A percentile compares a stretch with the other conserved stretches of the same genome.
Conservation (phyloP, 1,284 basidiomycete species). For the Sphagnurus paluster region DNA sequence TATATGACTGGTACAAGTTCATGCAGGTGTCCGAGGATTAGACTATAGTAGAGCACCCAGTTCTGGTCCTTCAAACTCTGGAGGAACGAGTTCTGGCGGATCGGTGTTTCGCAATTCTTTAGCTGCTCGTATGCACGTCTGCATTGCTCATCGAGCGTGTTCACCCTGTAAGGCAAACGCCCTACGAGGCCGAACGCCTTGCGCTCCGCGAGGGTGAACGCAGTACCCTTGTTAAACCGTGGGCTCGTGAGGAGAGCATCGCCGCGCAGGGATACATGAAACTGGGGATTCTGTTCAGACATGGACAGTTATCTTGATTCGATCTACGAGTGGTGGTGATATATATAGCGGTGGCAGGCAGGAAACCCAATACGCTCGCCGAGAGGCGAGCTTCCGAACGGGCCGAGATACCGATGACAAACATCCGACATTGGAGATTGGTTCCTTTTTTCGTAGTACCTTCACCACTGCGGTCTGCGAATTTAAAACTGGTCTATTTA, state of each 20-base stretch:
- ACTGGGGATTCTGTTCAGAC: conserved; percentile 16
- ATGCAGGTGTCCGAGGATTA: conserved; percentile 61
- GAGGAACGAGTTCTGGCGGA: conserved; percentile 72
- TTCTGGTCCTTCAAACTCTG: conserved; percentile 76
- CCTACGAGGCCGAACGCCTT: conserved; percentile 74
- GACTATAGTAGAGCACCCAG: conserved; percentile 71
- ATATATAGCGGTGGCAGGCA: no score
- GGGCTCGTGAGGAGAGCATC: conserved; percentile 61
- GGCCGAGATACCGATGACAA: no score
- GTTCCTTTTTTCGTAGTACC: no score
- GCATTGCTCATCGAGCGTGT: conserved; percentile 77
- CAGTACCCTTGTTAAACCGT: conserved; percentile 74
- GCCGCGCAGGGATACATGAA: conserved; percentile 57
- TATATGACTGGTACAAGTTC: conserved; percentile 80
- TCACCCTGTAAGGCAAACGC: conserved; percentile 73
- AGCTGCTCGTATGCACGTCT: conserved; percentile 72
- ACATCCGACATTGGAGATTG: no score
- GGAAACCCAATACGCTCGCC: no score
- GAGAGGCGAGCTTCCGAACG: no score
- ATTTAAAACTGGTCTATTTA: no score
- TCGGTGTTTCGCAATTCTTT: conserved; percentile 41
- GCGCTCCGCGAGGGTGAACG: conserved; percentile 68
- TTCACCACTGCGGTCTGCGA: no score
- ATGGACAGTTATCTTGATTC: conserved; percentile 1
- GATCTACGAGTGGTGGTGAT: no score